Conservation (phyloP, 2,329 filamentous ascomycete genomes). For the Dactylellina parvicollis region DNA sequence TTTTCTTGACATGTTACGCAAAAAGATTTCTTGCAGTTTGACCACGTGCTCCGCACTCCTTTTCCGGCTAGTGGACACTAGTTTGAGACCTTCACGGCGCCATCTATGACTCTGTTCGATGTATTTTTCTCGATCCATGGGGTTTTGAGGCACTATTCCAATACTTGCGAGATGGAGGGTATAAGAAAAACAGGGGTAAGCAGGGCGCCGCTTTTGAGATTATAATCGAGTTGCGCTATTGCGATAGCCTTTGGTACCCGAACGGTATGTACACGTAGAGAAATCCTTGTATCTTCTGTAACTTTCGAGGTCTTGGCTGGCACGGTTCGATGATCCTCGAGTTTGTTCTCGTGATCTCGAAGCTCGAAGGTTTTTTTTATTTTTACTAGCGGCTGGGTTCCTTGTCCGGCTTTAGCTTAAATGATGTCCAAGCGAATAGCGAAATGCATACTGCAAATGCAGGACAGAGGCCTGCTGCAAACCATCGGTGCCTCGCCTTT, state of each 20-base stretch:
- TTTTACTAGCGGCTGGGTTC: background rate
- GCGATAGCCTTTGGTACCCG: background rate
- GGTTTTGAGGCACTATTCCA: background rate
- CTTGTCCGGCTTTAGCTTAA: background rate
- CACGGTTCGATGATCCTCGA: slow-evolving; percentile 5
- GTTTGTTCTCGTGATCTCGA: slow-evolving; percentile 48
- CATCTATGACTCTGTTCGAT: background rate
- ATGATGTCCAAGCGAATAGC: slow-evolving; percentile 19
- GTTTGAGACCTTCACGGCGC: background rate
- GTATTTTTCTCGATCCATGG: slow-evolving; percentile 19
- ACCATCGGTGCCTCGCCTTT: slow-evolving; percentile 28
- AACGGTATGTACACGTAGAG: background rate
- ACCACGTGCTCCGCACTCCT: slow-evolving; percentile 47
- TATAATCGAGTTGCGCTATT: background rate
- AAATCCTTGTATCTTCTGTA: slow-evolving; percentile 3
- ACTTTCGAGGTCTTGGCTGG: slow-evolving; percentile 1
- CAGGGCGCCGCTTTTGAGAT: slow-evolving; percentile 14
- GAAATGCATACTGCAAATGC: slow-evolving; percentile 34
- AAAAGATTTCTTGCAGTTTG: slow-evolving; percentile 48
- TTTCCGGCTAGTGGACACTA: slow-evolving; percentile 23
- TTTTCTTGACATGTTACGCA: slow-evolving; percentile 48
- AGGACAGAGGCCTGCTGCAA: slow-evolving; percentile 11
- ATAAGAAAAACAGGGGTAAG: slow-evolving; percentile 5
- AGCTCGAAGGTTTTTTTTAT: slow-evolving; percentile 17
- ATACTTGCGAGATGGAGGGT: slow-evolving; percentile 9